A percentile compares a stretch with the other conserved stretches of the same genome.
Conservation (phyloP, 2,329 filamentous ascomycete species). For the Canariomyces notabilis region DNA sequence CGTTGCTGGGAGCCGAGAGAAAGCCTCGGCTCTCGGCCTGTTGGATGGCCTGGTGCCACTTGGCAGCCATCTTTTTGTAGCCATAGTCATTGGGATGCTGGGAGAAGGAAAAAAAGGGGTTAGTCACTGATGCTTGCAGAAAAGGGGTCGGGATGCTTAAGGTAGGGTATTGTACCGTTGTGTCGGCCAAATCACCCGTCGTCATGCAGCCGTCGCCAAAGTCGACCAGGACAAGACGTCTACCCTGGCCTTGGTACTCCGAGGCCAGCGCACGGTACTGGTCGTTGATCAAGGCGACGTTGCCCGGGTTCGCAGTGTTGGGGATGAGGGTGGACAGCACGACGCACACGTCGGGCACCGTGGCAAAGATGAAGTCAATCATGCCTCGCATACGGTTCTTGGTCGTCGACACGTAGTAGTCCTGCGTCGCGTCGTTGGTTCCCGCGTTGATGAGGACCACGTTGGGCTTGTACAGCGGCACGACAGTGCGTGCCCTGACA, state of each 20-base stretch:
- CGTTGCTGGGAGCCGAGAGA: background rate
- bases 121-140: no score
- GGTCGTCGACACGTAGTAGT: background rate
- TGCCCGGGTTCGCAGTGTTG: conserved; percentile 2
- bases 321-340: conserved; percentile 4
- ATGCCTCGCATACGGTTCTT: conserved; percentile 2
- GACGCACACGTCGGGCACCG: background rate
- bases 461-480: conserved; percentile 5
- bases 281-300: conserved; percentile 8
- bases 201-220: conserved; percentile 6
- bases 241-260: background rate
- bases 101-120: no score
- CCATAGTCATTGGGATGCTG: conserved; percentile 14
- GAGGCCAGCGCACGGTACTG: conserved; percentile 7
- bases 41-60: conserved; percentile 12
- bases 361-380: conserved; percentile 5
- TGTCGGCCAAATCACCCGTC: conserved; percentile 5
- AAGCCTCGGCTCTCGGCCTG: conserved; percentile 2
- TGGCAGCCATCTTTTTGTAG: conserved; percentile 13
- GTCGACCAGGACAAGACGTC: conserved; percentile 8
- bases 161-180: no score
- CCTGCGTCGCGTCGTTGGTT: conserved; percentile 5
- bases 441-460: conserved; percentile 12
- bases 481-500: background rate
- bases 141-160: no score